Base-by-base conservation (phyloP, 2,329 filamentous ascomycete species). In the Xylariaceae sp. region DNA sequence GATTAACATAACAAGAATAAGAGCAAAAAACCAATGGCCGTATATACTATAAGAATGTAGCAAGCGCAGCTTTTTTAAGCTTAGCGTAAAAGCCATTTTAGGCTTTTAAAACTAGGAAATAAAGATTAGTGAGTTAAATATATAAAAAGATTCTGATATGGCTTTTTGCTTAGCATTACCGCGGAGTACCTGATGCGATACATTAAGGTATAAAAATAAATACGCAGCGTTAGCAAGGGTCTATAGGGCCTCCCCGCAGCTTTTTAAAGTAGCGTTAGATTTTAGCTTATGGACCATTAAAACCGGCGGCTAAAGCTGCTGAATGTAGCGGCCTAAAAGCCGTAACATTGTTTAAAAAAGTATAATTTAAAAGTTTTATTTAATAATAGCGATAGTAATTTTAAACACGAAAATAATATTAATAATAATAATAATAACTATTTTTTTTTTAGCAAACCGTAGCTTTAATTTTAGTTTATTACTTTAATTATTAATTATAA, bases 211-310 rank as follows among this genome's bases (percentile, higher is more conserved):
- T 15, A 16, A 6, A 15, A 21, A 3, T 4, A 24, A 24, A 18
- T 20, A 9, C 10, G 16, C 10, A 7, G 3, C 6, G 21, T 21
- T n/a, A n/a, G 27, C 23, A 15, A 32, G 26, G 21, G 24, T 2
- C 41, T 26, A 1, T 11, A 2, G 5, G 21, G 37, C n/a, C n/a
- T n/a, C n/a, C n/a, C n/a, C n/a, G n/a, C n/a, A n/a, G 2, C 6
- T n/a, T 7, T 24, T 44, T 44, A 29, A 44, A 32, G 41, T 24
- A 18, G 41, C 41, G 41, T 2, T 20, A n/a, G 24, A 29, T 44
- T 29, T 30, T 29, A 24, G 41, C 41, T 30, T 18, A 5, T 44
- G 16, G 16, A 11, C 27, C 41, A 13, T 16, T 16, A 21, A 29
- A 20, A 2, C 24, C 13, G 41, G 26, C 41, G n/a, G 9, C 41